Percentiles rank a stretch among this genome's conserved stretches.
Conservation (phyloP, 306 rosid genomes). For the Prunus kanzakura region DNA sequence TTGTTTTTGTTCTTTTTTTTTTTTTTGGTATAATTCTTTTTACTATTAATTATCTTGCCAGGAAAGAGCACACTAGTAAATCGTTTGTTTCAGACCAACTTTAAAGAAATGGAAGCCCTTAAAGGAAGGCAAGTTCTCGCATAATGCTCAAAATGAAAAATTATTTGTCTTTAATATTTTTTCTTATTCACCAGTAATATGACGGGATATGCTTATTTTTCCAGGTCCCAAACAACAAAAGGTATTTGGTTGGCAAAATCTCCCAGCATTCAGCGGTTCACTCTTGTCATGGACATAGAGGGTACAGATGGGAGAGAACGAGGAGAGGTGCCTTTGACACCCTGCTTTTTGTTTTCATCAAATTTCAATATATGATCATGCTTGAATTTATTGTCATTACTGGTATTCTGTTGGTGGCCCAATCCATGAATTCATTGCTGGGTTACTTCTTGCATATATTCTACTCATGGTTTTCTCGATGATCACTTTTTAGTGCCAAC, state of each 20-base stretch:
- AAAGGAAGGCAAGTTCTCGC: constrained; percentile 72
- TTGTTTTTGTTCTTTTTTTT: too few relatives aligned
- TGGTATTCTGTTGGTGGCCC: background rate
- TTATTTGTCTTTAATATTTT: background rate
- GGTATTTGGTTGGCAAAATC: constrained; percentile 97
- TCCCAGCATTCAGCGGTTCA: constrained; percentile 83
- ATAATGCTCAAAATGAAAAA: constrained; percentile 12
- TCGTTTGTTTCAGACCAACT: constrained; percentile 72
- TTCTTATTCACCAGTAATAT: background rate
- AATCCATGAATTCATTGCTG: too few relatives aligned
- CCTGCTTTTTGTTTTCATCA: constrained; percentile 9
- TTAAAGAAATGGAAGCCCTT: constrained; percentile 97
- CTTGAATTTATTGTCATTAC: constrained; percentile 6
- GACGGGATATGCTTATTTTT: constrained; percentile 22
- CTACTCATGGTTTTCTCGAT: background rate
- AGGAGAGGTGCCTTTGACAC: constrained; percentile 72
- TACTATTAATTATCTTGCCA: constrained; percentile 32
- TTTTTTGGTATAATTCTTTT: background rate
- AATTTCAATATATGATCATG: background rate
- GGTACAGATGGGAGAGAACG: constrained; percentile 99
- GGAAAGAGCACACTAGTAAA: constrained; percentile 95
- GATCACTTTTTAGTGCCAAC: too few relatives aligned
- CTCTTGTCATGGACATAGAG: constrained; percentile 97
- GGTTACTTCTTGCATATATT: background rate
- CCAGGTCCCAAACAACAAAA: constrained; percentile 98